These are phyloP conservation scores for Sordariomycetes sp. DNA, from an alignment of 2,329 filamentous ascomycete species.

Conservation along the genomic window DNA sequence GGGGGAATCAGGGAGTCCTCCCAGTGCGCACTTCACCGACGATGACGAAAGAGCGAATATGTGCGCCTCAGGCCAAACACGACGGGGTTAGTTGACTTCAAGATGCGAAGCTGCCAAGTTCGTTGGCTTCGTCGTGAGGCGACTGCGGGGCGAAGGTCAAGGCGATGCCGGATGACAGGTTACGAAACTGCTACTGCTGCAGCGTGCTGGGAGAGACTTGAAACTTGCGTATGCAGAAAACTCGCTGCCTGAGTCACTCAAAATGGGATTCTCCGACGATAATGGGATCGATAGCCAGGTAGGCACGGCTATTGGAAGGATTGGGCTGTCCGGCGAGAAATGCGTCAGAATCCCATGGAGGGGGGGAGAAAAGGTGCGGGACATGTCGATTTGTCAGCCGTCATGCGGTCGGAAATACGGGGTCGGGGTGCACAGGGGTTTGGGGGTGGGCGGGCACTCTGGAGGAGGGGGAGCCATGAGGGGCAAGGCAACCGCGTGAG, in stretches of 20 bases:
- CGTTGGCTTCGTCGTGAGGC: background rate
- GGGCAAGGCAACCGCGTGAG: too few species aligned
- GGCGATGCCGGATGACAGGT: background rate
- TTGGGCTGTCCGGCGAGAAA: background rate
- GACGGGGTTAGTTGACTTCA: background rate
- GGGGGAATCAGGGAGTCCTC: background rate
- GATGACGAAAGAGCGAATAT: background rate
- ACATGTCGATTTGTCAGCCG: constrained; percentile 10
- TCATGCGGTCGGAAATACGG: background rate
- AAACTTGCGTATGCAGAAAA: background rate
- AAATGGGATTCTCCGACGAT: background rate
- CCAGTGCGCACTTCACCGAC: background rate
- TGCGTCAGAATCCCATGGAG: constrained; percentile 6
- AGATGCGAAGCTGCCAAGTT: background rate
- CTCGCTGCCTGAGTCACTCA: constrained; percentile 5
- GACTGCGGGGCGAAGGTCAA: background rate
- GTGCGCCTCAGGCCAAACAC: background rate
- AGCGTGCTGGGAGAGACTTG: background rate
- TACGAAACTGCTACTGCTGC: background rate
- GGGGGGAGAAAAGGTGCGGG: constrained; percentile 7
- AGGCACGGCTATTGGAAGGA: background rate
- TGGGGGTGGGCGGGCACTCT: background rate
- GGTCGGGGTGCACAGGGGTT: background rate
- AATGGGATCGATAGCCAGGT: background rate
- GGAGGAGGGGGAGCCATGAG: too few species aligned